Percentiles rank a stretch among this genome's conserved stretches.
Conservation (phyloP, 352 stramenopile genomes). For the Phytophthora fragariae region DNA sequence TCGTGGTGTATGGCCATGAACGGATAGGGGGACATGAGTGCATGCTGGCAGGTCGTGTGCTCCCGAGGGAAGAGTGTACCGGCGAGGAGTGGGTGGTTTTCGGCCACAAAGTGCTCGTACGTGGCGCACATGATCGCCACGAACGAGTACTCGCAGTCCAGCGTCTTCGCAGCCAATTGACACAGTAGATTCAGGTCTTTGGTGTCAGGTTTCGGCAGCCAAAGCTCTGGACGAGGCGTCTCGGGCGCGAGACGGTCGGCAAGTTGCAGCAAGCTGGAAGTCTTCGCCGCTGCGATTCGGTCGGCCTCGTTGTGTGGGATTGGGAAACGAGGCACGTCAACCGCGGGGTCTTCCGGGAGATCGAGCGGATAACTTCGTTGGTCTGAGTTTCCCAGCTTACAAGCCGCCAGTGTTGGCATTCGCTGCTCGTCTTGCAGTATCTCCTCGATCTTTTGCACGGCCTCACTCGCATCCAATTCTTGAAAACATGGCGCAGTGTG, state of each 20-base stretch:
- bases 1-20: slow-evolving; percentile 60
- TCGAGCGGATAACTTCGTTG: slow-evolving; percentile 15
- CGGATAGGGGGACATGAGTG: slow-evolving; percentile 55
- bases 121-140: slow-evolving; percentile 58
- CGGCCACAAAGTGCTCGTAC: slow-evolving; percentile 49
- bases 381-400: slow-evolving; percentile 16
- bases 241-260: slow-evolving; percentile 18
- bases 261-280: slow-evolving; percentile 11
- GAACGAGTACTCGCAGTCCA: slow-evolving; percentile 51
- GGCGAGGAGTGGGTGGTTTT: slow-evolving; percentile 27
- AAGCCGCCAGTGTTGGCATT: slow-evolving; percentile 15
- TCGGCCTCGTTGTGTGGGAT: slow-evolving; percentile 32
- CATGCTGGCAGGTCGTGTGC: slow-evolving; percentile 62
- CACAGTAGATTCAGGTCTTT: slow-evolving; percentile 61
- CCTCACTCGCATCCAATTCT: slow-evolving; percentile 1
- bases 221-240: not conserved
- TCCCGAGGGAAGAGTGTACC: slow-evolving; percentile 45
- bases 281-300: slow-evolving; percentile 16
- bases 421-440: slow-evolving; percentile 14
- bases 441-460: slow-evolving; percentile 8
- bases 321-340: slow-evolving; percentile 17
- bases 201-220: slow-evolving; percentile 28
- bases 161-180: slow-evolving; percentile 44
- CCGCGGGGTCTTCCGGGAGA: slow-evolving; percentile 13
- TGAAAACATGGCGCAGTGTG: slow-evolving; percentile 3